phyloP scores from a whole-genome alignment of 129 eudicot genomes.

The Flaveria robusta region DNA sequence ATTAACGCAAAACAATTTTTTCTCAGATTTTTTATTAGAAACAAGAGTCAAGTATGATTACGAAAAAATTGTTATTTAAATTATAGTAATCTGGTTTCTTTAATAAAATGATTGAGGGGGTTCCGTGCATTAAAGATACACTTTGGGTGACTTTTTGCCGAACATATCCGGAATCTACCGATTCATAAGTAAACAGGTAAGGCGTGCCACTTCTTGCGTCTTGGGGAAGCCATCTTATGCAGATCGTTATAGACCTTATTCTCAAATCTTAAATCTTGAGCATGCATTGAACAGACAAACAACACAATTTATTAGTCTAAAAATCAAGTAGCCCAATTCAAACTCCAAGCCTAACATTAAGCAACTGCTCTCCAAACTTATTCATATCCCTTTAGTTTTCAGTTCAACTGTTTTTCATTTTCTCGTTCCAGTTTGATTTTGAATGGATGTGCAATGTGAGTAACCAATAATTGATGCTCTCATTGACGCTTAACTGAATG shows the following conservation, averaged over 20 bases:
- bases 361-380: neutral
- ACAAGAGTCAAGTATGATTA: neutral
- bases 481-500: neutral
- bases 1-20: neutral
- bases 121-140: neutral
- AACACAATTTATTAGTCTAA: neutral
- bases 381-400: neutral
- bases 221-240: neutral
- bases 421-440: neutral
- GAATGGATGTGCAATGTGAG: neutral
- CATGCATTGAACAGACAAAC: neutral
- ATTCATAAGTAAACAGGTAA: neutral
- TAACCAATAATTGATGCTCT: neutral
- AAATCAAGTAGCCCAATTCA: neutral
- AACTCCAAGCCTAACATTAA: neutral
- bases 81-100: neutral
- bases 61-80: neutral
- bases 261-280: neutral
- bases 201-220: neutral
- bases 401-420: neutral
- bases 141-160: neutral
- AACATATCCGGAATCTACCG: neutral
- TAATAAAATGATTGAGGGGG: neutral
- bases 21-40: neutral
- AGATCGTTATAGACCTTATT: neutral